A percentile compares a stretch with the other conserved stretches of the same genome.
These are phyloP conservation scores for Cryomyces antarcticus DNA, from an alignment of 495 filamentous ascomycete species.

Conservation along the genomic window DNA sequence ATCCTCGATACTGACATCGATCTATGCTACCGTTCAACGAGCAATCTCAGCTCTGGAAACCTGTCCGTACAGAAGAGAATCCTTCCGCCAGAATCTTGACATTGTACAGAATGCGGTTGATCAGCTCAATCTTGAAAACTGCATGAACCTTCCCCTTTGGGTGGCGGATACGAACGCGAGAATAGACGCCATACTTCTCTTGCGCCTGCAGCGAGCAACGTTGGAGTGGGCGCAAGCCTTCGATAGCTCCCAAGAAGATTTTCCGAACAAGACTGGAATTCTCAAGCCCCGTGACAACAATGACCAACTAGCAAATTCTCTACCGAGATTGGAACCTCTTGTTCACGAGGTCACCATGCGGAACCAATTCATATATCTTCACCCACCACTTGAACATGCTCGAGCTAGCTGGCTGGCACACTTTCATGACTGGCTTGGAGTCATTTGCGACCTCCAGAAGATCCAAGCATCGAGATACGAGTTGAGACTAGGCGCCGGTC, in stretches of 20 bases:
- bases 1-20: slow-evolving; percentile 50
- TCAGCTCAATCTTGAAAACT: slow-evolving; percentile 87
- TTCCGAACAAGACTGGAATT: slow-evolving; percentile 27
- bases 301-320: slow-evolving; percentile 25
- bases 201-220: slow-evolving; percentile 61
- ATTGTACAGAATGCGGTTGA: slow-evolving; percentile 75
- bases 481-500: slow-evolving; percentile 48
- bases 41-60: slow-evolving; percentile 63
- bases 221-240: slow-evolving; percentile 71
- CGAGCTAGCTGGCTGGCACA: slow-evolving; percentile 86
- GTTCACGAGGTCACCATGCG: slow-evolving; percentile 87
- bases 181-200: slow-evolving; percentile 57
- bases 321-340: slow-evolving; percentile 43
- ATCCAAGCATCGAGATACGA: slow-evolving; percentile 91
- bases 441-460: slow-evolving; percentile 77
- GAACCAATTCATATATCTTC: slow-evolving; percentile 88
- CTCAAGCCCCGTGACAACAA: slow-evolving; percentile 20
- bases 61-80: slow-evolving; percentile 55
- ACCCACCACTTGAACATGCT: slow-evolving; percentile 79
- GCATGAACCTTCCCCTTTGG: slow-evolving; percentile 77
- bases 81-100: slow-evolving; percentile 65
- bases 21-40: slow-evolving; percentile 68
- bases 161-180: slow-evolving; percentile 65
- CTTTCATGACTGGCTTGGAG: slow-evolving; percentile 78
- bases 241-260: slow-evolving; percentile 19